These are phyloP conservation scores for Myrica gale DNA, from an alignment of 306 rosid genomes.

Conservation along the genomic window DNA sequence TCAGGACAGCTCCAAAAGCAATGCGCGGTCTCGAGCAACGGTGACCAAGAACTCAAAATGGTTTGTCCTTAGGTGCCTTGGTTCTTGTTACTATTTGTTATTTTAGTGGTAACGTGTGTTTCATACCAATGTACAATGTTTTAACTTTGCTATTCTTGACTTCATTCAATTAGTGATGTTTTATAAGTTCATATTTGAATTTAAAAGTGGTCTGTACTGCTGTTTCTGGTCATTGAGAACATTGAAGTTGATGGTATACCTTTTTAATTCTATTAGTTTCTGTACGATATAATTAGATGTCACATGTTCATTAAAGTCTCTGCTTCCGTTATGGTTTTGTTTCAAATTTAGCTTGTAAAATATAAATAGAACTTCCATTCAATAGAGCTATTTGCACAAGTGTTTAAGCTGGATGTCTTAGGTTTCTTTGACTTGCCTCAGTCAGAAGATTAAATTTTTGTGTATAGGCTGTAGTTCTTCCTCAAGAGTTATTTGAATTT, in stretches of 20 bases:
- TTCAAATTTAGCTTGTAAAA: background rate
- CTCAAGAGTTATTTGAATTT: too few species aligned
- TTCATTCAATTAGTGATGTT: background rate
- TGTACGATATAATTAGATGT: background rate
- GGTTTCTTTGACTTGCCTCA: background rate
- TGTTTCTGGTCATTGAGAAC: constrained; percentile 21
- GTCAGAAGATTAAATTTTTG: background rate
- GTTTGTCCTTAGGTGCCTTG: constrained; percentile 35
- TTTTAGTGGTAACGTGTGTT: constrained; percentile 4
- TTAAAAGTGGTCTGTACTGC: constrained; percentile 18
- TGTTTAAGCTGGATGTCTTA: background rate
- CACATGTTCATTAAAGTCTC: background rate
- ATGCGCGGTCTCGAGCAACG: constrained; percentile 38
- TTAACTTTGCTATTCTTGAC: constrained; percentile 17
- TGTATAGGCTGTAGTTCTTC: background rate
- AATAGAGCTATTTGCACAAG: too few species aligned
- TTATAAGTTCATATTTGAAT: background rate
- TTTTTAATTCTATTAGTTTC: constrained; percentile 1
- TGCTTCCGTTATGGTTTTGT: background rate
- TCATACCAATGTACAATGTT: background rate
- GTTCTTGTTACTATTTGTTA: constrained; percentile 23
- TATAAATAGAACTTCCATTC: too few species aligned
- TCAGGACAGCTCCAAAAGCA: constrained; percentile 44
- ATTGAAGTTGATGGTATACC: background rate
- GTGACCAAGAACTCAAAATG: constrained; percentile 81